These are phyloP conservation scores for Cladosporium sp. DNA, from an alignment of 2,329 filamentous ascomycete species.

Conservation along the genomic window DNA sequence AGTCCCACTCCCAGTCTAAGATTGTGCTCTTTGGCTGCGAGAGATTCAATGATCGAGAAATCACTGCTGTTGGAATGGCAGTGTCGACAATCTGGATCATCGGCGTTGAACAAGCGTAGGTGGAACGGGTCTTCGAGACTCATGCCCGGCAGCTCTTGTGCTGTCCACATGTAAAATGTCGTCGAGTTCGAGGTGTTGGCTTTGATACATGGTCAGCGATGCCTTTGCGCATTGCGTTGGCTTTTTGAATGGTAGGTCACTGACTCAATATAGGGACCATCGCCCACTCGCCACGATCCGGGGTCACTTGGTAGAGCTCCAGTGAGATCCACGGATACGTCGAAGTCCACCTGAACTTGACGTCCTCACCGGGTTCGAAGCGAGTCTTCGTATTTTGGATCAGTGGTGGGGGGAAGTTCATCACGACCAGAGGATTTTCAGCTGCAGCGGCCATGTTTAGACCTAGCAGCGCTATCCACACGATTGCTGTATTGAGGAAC, in stretches of 20 bases:
- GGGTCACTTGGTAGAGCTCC: not conserved
- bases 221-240: not conserved
- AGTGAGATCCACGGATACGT: not conserved
- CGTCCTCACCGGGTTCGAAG: not conserved
- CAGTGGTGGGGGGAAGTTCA: too few relatives aligned
- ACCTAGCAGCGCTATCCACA: too few relatives aligned
- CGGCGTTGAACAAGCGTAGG: not conserved
- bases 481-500: too few relatives aligned
- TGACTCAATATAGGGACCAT: not conserved
- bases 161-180: not conserved
- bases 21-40: not conserved
- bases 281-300: not conserved
- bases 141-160: not conserved
- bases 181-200: not conserved
- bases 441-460: too few relatives aligned
- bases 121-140: not conserved
- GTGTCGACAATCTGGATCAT: not conserved
- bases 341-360: not conserved
- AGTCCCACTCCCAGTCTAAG: not conserved
- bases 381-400: not conserved
- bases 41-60: not conserved
- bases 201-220: not conserved
- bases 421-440: too few relatives aligned
- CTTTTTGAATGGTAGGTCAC: not conserved
- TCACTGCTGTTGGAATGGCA: conserved; percentile 1